Base-by-base conservation (phyloP, 768 basidiomycete genomes). In the Phallus indusiatus region DNA sequence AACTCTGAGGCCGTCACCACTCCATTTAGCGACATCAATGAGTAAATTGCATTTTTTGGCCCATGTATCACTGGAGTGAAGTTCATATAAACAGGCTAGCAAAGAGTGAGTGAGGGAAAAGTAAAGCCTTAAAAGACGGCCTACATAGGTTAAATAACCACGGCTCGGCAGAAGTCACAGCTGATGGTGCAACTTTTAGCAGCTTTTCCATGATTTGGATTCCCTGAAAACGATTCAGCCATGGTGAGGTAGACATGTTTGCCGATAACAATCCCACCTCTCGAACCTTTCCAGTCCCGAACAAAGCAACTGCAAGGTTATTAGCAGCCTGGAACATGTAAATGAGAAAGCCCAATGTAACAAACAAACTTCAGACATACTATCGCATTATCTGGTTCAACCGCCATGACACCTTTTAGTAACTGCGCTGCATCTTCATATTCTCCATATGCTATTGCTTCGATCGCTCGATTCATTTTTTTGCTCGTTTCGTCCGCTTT, bases 61-160 rank as follows among this genome's bases (percentile, higher is more conserved):
- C 56, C 81, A 76, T 1, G 86, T 85, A 1, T 81, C 79, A 1
- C 82, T 76, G 1, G 89, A 88, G 24, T 84, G 84, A 51, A 93
- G 78, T 67, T 93, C 90, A 64, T 92, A 92, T 24, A 93, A 70
- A 0, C 90, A 92, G 1, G 90, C 90, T 90, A 60, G 53, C 46
- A 33, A 48, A 20, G 46, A 6, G 37, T 42, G 17, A 10, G 12
- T 54, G 8, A 52, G 47, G 34, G 22, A 28, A 46, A 14, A n/a
- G 22, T 10, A 47, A 18, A 18, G 14, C 20, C 12, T 56, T 18
- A 51, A 54, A 46, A n/a, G 17, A 14, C 18, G 1, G 72, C 85
- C 61, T 68, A 90, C 90, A 87, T 7, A 93, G 75, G 62, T 93
- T 93, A 71, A 92, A 92, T 48, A 92, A 67, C 71, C 88, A 88